Evolutionary conservation across 1,139 yeast genomes (phyloP), one percentile per base, ranked within the genome.

Genomic region (Geotrichum armillariae): DNA sequence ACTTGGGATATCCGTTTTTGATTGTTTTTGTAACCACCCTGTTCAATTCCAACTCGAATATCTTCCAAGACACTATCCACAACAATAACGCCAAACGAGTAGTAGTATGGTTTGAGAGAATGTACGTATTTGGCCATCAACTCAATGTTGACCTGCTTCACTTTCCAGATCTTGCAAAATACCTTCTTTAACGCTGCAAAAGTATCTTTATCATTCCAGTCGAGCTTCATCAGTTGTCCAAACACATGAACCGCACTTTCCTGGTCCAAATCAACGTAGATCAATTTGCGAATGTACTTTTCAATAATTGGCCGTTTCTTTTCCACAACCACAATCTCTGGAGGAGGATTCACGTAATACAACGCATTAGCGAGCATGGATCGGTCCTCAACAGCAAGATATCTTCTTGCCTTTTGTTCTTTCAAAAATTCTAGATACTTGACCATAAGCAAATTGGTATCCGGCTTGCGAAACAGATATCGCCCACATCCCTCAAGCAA

Each of bases 401-500:
- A 73, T 23, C 76, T 74, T 46, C 77, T 77, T 45, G 73, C 77
- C 53, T 76, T 76, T 55, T 79, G 78, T 31, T 70, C 72, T 54
- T 75, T 77, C 41, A 89, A 67, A 7, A 85, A 64, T 2, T 71
- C 75, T 37, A 89, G 67, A 83, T 87, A 78, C 55, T 82, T 82
- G 29, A 72, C 71, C 80, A 87, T 86, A 37, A 80, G 70, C 4
- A 72, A 76, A 44, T 72, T 71, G 55, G 82, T 84, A 38, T 82
- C 88, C 0, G 80, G 76, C 52, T 82, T 85, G 55, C 80, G 70
- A 43, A 84, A 66, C 49, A 91, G 70, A 56, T 82, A 80, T 52
- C 82, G 73, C 0, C 96, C 96, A 60, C 89, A 78, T 45, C 80
- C 75, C 61, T 90, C 96, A 60, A 88, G 83, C 47, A 89, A 70